phyloP scores from a whole-genome alignment of 805 yeast genomes.

The Komagataella ulmi region DNA sequence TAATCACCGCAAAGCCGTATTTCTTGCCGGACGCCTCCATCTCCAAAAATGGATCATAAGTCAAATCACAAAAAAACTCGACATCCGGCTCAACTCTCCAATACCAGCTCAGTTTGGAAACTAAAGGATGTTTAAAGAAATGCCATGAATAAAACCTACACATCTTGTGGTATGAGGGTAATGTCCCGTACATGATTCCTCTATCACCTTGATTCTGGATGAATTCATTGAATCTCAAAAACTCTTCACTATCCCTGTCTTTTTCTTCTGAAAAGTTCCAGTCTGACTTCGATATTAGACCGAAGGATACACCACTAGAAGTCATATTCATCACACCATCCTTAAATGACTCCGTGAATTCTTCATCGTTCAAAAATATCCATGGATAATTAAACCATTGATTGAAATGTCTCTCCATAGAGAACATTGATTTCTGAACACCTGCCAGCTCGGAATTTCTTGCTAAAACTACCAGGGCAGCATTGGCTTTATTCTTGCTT shows the following conservation, averaged over 20 bases:
- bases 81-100: conserved; percentile 96
- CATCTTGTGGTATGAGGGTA: conserved; percentile 84
- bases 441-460: conserved; percentile 70
- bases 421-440: conserved; percentile 58
- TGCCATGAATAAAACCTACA: conserved; percentile 84
- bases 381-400: conserved; percentile 93
- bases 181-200: conserved; percentile 70
- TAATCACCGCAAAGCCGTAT: conserved; percentile 76
- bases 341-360: conserved; percentile 55
- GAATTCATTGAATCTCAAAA: conserved; percentile 34
- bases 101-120: conserved; percentile 70
- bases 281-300: conserved; percentile 35
- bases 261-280: conserved; percentile 61
- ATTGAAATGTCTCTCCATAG: conserved; percentile 80
- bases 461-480: conserved; percentile 75
- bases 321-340: conserved; percentile 36
- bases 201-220: conserved; percentile 72
- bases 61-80: conserved; percentile 77
- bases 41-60: conserved; percentile 81
- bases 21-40: conserved; percentile 59
- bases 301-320: conserved; percentile 57
- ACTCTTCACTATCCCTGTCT: conserved; percentile 11
- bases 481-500: conserved; percentile 36
- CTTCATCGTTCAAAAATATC: conserved; percentile 76
- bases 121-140: conserved; percentile 69